phyloP scores from a whole-genome alignment of 2,329 filamentous ascomycete genomes.

The Arthroderma uncinatum region DNA sequence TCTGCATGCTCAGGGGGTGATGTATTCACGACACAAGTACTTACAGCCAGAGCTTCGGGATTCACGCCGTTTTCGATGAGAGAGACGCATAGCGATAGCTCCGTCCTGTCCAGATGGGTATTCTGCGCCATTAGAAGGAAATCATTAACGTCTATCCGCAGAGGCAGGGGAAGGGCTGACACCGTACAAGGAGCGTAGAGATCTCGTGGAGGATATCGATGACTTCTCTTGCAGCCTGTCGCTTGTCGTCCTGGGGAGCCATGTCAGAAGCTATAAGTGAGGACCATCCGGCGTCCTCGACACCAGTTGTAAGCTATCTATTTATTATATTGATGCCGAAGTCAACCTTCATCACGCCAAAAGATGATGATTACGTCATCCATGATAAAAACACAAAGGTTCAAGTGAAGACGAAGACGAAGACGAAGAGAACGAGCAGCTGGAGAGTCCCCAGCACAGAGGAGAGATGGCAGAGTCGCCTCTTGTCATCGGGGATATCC shows the following conservation, averaged over 20 bases:
- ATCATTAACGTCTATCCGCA: background rate
- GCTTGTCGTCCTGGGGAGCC: conserved; percentile 37
- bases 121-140: conserved; percentile 49
- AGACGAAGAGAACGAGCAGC: background rate
- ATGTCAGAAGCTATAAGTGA: no score
- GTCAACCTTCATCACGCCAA: no score
- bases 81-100: conserved; percentile 87
- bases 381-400: no score
- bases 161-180: background rate
- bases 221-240: conserved; percentile 40
- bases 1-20: background rate
- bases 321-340: no score
- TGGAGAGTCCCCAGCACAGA: background rate
- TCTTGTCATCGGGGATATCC: conserved; percentile 27
- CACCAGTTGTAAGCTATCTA: no score
- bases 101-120: conserved; percentile 80
- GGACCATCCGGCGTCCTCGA: no score
- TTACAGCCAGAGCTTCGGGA: conserved; percentile 83
- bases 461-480: background rate
- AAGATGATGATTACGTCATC: no score
- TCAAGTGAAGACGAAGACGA: background rate
- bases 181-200: conserved; percentile 37
- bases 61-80: conserved; percentile 96
- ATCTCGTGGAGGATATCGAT: conserved; percentile 43
- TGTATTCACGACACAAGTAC: background rate